Percentiles rank a stretch among this genome's conserved stretches.
phyloP scores from a whole-genome alignment of 2,329 filamentous ascomycete species.

The Scedosporium minutisporum region DNA sequence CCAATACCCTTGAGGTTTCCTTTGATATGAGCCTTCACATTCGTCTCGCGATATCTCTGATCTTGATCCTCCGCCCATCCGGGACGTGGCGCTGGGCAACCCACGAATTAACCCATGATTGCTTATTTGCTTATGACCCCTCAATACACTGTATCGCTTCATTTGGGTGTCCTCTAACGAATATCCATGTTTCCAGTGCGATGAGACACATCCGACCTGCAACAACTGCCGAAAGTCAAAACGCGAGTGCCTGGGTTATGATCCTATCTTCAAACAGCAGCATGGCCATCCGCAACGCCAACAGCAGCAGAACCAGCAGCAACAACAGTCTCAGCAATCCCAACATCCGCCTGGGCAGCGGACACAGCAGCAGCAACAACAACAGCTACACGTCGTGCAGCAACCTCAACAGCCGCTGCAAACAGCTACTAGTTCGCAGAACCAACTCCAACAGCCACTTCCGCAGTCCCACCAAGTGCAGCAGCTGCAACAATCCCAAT shows the following conservation, averaged over 20 bases:
- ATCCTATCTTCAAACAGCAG: slow-evolving; percentile 73
- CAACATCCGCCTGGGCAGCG: not conserved
- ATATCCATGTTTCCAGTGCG: slow-evolving; percentile 56
- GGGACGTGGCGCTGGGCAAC: not conserved
- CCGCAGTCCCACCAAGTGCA: not conserved
- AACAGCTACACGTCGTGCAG: not conserved
- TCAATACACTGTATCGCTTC: not conserved
- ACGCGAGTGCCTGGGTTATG: slow-evolving; percentile 77
- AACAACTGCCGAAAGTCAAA: slow-evolving; percentile 85
- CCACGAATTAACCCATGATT: not conserved
- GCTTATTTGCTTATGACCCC: not conserved
- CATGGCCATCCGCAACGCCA: slow-evolving; percentile 12
- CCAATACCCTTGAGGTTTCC: no score
- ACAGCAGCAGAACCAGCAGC: not conserved
- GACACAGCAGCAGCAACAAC: not conserved
- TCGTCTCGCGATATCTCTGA: no score
- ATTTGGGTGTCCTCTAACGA: not conserved
- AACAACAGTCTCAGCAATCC: not conserved
- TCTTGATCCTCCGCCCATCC: no score
- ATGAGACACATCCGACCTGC: slow-evolving; percentile 89
- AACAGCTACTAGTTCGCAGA: not conserved
- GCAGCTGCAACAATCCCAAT: not conserved
- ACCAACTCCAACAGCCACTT: not conserved
- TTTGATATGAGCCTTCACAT: no score
- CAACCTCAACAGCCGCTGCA: not conserved